Conservation (phyloP, 257 asterid species). For the Rhazya stricta region DNA sequence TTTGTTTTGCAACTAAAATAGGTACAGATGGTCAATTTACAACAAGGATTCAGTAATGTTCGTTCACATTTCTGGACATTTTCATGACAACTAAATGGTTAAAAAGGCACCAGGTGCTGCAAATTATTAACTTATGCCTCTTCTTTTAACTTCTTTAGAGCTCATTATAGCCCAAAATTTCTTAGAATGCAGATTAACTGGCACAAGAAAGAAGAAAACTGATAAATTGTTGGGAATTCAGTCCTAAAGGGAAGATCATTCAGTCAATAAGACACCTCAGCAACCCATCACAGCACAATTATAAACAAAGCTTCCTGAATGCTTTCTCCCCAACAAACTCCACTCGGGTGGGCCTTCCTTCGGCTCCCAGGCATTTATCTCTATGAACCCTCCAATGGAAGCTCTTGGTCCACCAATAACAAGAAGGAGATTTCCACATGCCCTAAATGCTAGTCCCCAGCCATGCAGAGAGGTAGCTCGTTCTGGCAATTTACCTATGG, state of each 20-base stretch:
- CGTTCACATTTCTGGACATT: neutral
- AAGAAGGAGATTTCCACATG: constrained; percentile 68
- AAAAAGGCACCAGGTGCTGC: constrained; percentile 7
- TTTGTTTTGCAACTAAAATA: neutral
- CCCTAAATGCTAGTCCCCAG: constrained; percentile 94
- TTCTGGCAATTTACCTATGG: constrained; percentile 65
- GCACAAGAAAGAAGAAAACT: constrained; percentile 3
- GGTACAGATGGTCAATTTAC: constrained; percentile 9
- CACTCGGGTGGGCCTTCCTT: constrained; percentile 53
- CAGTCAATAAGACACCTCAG: constrained; percentile 17
- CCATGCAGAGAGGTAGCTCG: constrained; percentile 67
- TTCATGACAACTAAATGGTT: constrained; percentile 8
- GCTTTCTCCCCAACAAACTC: constrained; percentile 35
- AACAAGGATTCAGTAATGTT: neutral
- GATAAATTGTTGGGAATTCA: constrained; percentile 3
- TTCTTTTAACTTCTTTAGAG: constrained; percentile 11
- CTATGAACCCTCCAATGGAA: constrained; percentile 54
- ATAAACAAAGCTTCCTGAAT: constrained; percentile 36
- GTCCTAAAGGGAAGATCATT: neutral
- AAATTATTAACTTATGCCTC: constrained; percentile 18
- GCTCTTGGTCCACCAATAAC: constrained; percentile 77
- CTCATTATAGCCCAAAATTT: constrained; percentile 7
- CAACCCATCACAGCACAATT: constrained; percentile 47
- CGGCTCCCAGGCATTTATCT: constrained; percentile 76
- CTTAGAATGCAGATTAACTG: neutral